These are phyloP conservation scores for Talaromyces sp. DNA, from an alignment of 2,329 filamentous ascomycete species.

Conservation along the genomic window DNA sequence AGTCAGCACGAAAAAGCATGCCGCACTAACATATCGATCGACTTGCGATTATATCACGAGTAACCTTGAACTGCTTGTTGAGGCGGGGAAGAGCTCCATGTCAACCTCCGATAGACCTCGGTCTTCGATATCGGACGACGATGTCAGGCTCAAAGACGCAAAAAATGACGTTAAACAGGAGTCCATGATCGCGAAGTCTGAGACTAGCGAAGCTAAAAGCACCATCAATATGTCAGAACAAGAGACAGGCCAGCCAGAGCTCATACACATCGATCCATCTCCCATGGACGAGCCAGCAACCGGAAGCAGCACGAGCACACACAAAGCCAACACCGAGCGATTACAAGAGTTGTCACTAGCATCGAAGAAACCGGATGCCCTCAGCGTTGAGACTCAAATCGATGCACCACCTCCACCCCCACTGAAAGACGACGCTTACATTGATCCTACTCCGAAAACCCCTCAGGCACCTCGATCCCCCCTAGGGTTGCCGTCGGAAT, in stretches of 20 bases:
- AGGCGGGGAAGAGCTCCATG: constrained; percentile 29
- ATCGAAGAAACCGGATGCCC: constrained; percentile 22
- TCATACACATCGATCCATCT: constrained; percentile 22
- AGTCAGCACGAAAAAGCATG: not conserved
- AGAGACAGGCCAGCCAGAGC: constrained; percentile 20
- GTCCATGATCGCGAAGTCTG: not conserved
- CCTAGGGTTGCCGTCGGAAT: constrained; percentile 35
- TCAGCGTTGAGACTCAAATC: constrained; percentile 13
- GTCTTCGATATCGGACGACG: constrained; percentile 23
- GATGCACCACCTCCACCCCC: constrained; percentile 46
- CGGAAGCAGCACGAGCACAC: constrained; percentile 20
- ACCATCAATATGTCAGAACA: constrained; percentile 16
- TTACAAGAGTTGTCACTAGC: constrained; percentile 34
- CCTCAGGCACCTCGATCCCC: constrained; percentile 41
- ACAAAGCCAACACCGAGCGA: constrained; percentile 27
- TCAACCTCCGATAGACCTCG: constrained; percentile 29
- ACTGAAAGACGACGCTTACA: constrained; percentile 51
- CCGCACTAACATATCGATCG: constrained; percentile 19
- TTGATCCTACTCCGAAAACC: constrained; percentile 48
- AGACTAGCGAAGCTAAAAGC: not conserved
- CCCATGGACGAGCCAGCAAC: constrained; percentile 17
- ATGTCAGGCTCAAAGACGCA: not conserved
- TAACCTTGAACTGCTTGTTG: constrained; percentile 19
- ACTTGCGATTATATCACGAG: constrained; percentile 10
- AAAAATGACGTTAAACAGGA: constrained; percentile 6